A percentile compares a stretch with the other conserved stretches of the same genome.
Evolutionary conservation across 768 basidiomycete species (phyloP).

Genomic region (Gymnopilus junonius): DNA sequence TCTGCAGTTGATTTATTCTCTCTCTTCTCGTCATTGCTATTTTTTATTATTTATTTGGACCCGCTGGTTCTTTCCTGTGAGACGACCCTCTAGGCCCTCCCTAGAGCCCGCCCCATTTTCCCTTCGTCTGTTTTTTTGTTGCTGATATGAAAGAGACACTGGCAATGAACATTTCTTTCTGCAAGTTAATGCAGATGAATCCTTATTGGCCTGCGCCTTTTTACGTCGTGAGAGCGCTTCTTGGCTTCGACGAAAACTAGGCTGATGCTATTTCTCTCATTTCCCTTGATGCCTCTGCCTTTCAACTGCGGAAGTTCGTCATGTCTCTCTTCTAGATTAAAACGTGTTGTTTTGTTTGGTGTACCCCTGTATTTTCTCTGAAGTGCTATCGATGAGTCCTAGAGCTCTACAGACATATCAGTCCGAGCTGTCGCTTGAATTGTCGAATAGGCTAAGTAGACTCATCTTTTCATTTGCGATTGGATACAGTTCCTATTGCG

Average conservation of each 20-base stretch:
- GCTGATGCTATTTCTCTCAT: background rate
- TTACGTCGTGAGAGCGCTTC: background rate
- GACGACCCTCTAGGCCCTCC: too few species aligned
- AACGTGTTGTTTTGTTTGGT: background rate
- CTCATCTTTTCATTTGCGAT: background rate
- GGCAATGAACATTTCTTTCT: background rate
- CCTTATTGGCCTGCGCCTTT: background rate
- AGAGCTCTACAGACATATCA: background rate
- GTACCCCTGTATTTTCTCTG: too few species aligned
- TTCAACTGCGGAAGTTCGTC: background rate
- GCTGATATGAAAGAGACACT: background rate
- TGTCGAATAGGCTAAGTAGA: background rate
- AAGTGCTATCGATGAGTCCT: too few species aligned
- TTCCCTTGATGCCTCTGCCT: background rate
- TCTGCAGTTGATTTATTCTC: background rate
- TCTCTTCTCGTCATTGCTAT: background rate
- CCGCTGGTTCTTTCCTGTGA: background rate
- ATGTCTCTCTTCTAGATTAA: background rate
- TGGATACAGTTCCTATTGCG: background rate
- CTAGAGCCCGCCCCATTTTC: too few species aligned
- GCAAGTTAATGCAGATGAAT: background rate
- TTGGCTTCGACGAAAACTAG: background rate
- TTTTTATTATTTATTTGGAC: background rate
- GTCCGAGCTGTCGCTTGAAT: background rate
- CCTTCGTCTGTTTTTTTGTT: background rate